Evolutionary conservation across 345 rosid species (phyloP), one percentile per base, ranked within the genome.

Genomic region (Mercurialis annua): DNA sequence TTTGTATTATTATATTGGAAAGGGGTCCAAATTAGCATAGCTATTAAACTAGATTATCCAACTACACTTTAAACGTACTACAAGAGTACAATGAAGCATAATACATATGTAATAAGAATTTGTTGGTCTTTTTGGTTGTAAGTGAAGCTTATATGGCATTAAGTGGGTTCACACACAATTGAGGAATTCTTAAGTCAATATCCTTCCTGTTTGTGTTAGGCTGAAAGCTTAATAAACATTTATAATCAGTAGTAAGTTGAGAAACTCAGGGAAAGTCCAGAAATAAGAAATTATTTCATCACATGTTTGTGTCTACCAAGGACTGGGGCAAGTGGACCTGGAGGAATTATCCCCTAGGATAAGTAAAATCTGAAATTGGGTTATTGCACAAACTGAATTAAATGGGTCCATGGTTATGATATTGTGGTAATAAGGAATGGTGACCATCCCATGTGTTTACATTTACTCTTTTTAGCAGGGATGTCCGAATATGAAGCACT

Each of bases 381-480:
- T 66, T 54, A 54, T 29, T 60, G 50, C 47, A 49, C 64, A 73
- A 51, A 60, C 59, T 67, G 75, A 67, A 64, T 58, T 48, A 54
- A 59, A 64, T 73, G 83, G 84, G 75, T 65, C 83, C 78, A 73
- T 66, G 63, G 29, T 59, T 48, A 50, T 73, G 74, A 64, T 75
- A 73, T 59, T 50, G 71, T 50, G 66, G 64, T 68, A 64, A 48
- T 55, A 40, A 62, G 61, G 69, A 74, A 71, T 53, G 72, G 70
- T 68, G 72, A 62, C 81, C 72, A 64, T 66, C 57, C 76, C 81
- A 73, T 78, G 79, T 80, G 82, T 83, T n/a, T 72, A 60, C 66
- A 29, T 67, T 75, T 23, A 66, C 70, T 52, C 59, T 38, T 34
- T 16, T 24, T 26, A 12, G 44, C 64, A 5, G 72, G 3, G 33